Evolutionary conservation across 129 eudicot genomes (phyloP).

Genomic region (Solidago caesia): DNA sequence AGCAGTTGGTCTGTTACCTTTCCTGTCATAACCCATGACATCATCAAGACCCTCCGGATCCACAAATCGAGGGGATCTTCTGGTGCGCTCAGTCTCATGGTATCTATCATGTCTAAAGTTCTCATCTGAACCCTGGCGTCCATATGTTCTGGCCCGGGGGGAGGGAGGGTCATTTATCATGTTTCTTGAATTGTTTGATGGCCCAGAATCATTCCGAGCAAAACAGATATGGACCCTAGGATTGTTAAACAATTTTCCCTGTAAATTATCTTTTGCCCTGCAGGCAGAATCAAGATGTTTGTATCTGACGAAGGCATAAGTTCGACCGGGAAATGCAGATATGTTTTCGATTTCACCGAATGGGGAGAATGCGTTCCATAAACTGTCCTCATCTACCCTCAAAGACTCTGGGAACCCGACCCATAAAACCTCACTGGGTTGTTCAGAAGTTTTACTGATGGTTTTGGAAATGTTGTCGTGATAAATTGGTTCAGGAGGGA

Average conservation of each 20-base stretch:
- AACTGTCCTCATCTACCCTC: slow-evolving; percentile 63
- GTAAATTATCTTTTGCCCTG: slow-evolving; percentile 75
- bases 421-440: slow-evolving; percentile 94
- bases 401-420: slow-evolving; percentile 82
- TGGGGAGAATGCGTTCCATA: slow-evolving; percentile 71
- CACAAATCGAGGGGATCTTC: slow-evolving; percentile 50
- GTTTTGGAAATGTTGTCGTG: slow-evolving; percentile 42
- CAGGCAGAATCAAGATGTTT: slow-evolving; percentile 54
- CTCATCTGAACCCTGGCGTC: slow-evolving; percentile 51
- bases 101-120: slow-evolving; percentile 47
- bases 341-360: slow-evolving; percentile 90
- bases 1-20: slow-evolving; percentile 33
- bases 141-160: slow-evolving; percentile 48
- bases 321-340: slow-evolving; percentile 77
- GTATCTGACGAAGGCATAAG: slow-evolving; percentile 76
- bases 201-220: slow-evolving; percentile 59
- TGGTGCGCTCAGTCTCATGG: slow-evolving; percentile 41
- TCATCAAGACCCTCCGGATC: slow-evolving; percentile 44
- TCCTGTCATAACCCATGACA: slow-evolving; percentile 43
- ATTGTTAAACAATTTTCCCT: slow-evolving; percentile 79
- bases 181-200: slow-evolving; percentile 52
- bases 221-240: slow-evolving; percentile 87
- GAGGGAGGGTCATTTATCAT: slow-evolving; percentile 55
- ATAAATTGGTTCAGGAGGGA: slow-evolving; percentile 48
- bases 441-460: slow-evolving; percentile 47